phyloP scores from a whole-genome alignment of 2,329 filamentous ascomycete species.

The Leptographium wingfieldii region DNA sequence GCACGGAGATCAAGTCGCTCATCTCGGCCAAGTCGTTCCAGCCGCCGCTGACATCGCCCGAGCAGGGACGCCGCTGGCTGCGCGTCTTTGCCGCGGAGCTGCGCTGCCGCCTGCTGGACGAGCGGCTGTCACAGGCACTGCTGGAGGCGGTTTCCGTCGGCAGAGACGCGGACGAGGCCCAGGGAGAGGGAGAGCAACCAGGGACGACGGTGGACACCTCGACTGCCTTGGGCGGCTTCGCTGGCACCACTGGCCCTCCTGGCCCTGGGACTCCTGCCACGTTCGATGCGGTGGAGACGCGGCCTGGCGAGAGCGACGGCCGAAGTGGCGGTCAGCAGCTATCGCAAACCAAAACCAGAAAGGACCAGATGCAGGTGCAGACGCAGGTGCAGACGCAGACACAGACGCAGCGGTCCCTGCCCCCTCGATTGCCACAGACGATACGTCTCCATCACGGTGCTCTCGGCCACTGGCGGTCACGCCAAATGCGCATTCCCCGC shows the following conservation, averaged over 20 bases:
- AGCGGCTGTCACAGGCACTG: conserved; percentile 36
- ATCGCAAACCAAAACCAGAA: background rate
- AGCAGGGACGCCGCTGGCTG: conserved; percentile 76
- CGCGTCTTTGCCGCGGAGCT: conserved; percentile 88
- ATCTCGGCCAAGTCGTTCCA: conserved; percentile 91
- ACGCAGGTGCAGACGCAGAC: background rate
- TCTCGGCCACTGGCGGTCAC: conserved; percentile 45
- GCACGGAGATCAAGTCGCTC: conserved; percentile 95
- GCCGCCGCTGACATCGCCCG: conserved; percentile 63
- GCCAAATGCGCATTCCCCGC: conserved; percentile 62
- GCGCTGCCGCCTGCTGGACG: conserved; percentile 76
- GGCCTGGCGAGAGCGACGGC: background rate
- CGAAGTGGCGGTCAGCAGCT: background rate
- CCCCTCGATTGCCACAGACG: conserved; percentile 69
- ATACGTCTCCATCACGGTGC: conserved; percentile 74
- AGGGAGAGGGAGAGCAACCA: conserved; percentile 69
- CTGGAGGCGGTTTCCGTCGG: conserved; percentile 4
- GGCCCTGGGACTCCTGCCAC: background rate
- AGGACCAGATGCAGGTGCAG: background rate
- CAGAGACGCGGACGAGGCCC: background rate
- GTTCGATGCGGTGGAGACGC: too few relatives aligned
- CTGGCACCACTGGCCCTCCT: background rate
- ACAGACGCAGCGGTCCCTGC: background rate
- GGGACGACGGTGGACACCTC: conserved; percentile 32
- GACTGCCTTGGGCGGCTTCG: background rate